Conservation (phyloP, 208 protist genomes). For the Leishmania tarentolae region DNA sequence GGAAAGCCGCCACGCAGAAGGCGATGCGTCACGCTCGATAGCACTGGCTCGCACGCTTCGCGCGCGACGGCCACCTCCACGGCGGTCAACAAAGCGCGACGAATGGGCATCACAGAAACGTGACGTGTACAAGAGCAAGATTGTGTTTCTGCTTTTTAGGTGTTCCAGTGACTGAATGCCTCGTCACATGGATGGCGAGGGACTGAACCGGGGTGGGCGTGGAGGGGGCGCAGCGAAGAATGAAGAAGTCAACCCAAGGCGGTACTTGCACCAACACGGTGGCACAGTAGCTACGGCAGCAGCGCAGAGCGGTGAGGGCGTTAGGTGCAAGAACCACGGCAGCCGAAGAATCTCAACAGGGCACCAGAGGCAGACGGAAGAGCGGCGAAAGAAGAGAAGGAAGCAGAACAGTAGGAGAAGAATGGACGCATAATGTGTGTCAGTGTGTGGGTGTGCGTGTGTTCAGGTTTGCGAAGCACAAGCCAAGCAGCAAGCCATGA, state of each 20-base stretch:
- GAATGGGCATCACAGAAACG: conserved; percentile 25
- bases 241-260: neutral
- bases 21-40: conserved; percentile 54
- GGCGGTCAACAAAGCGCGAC: conserved; percentile 12
- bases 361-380: neutral
- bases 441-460: neutral
- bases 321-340: neutral
- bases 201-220: neutral
- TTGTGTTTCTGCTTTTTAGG: neutral
- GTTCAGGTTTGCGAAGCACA: conserved; percentile 1
- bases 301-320: neutral
- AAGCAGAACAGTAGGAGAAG: neutral
- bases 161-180: neutral
- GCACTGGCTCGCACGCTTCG: conserved; percentile 48
- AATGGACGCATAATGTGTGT: neutral
- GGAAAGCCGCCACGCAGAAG: conserved; percentile 71
- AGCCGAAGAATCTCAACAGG: neutral
- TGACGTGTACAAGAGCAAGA: neutral
- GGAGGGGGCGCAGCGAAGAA: neutral
- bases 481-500: neutral
- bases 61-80: conserved; percentile 61
- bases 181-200: neutral
- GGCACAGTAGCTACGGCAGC: neutral
- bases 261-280: neutral
- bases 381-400: neutral